These are phyloP conservation scores for Phialemonium atrogriseum DNA, from an alignment of 2,329 filamentous ascomycete species.

Conservation along the genomic window DNA sequence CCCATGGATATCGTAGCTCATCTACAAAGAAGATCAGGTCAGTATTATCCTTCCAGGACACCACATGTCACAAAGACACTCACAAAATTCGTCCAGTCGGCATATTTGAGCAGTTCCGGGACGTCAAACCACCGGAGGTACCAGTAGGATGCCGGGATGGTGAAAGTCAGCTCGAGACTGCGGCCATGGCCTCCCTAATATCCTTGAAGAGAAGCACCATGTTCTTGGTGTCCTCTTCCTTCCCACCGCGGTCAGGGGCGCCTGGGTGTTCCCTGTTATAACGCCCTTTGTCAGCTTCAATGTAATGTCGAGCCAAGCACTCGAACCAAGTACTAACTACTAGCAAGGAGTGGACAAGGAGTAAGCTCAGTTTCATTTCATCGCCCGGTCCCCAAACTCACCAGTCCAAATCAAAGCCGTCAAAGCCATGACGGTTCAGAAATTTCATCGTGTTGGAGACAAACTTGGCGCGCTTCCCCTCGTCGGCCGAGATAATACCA, in stretches of 20 bases:
- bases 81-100: constrained; percentile 27
- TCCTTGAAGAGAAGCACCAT: constrained; percentile 29
- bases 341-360: too few relatives aligned
- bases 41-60: too few relatives aligned
- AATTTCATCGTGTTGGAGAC: constrained; percentile 10
- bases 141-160: constrained; percentile 9
- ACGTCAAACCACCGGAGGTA: constrained; percentile 16
- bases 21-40: too few relatives aligned
- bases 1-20: constrained; percentile 10
- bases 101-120: constrained; percentile 4
- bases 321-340: too few relatives aligned
- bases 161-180: constrained; percentile 7
- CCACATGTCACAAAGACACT: constrained; percentile 23
- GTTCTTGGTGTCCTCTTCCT: constrained; percentile 9
- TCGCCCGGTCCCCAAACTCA: too few relatives aligned
- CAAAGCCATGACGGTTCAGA: constrained; percentile 12
- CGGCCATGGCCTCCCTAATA: constrained; percentile 15
- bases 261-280: too few relatives aligned
- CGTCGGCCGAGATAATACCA: constrained; percentile 5
- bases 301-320: too few relatives aligned
- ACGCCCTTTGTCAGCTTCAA: too few relatives aligned
- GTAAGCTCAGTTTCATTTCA: too few relatives aligned
- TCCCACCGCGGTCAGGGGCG: constrained; percentile 13
- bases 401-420: constrained; percentile 16
- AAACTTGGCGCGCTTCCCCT: constrained; percentile 10